phyloP scores from a whole-genome alignment of 352 stramenopile genomes.

The Globisporangium spinosum region DNA sequence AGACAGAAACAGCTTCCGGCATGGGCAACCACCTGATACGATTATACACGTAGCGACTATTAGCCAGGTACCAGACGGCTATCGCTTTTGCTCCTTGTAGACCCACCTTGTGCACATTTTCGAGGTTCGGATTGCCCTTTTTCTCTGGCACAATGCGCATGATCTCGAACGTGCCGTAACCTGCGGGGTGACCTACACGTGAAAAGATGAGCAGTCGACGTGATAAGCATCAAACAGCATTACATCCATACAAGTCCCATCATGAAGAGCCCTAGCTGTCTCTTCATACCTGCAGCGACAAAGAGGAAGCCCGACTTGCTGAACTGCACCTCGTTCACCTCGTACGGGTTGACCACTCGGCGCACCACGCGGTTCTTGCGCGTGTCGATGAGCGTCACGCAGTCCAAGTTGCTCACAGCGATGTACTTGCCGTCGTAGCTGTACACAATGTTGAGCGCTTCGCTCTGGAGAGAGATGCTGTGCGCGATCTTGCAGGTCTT shows the following conservation, averaged over 20 bases:
- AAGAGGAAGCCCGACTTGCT: slow-evolving; percentile 76
- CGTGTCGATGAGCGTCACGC: slow-evolving; percentile 78
- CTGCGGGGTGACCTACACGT: slow-evolving; percentile 49
- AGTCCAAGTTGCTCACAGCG: slow-evolving; percentile 67
- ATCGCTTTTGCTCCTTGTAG: neutral
- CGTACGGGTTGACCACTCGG: slow-evolving; percentile 76
- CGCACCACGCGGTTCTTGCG: slow-evolving; percentile 77
- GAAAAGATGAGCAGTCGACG: neutral
- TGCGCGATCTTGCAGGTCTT: slow-evolving; percentile 77
- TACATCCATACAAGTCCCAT: neutral
- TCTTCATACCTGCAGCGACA: slow-evolving; percentile 47
- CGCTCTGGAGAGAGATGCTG: slow-evolving; percentile 69
- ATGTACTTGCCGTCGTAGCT: slow-evolving; percentile 82
- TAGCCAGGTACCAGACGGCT: slow-evolving; percentile 9
- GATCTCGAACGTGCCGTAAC: slow-evolving; percentile 82
- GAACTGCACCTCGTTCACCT: slow-evolving; percentile 84
- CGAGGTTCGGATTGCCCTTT: slow-evolving; percentile 74
- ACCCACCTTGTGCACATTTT: slow-evolving; percentile 77
- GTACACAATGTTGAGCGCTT: slow-evolving; percentile 78
- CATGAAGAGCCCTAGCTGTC: neutral
- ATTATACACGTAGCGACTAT: neutral
- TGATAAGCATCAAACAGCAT: neutral
- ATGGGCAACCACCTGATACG: slow-evolving; percentile 58
- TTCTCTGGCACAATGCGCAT: slow-evolving; percentile 75
- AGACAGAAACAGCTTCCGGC: slow-evolving; percentile 81